phyloP scores from a whole-genome alignment of 768 basidiomycete species.

The Kwoniella sp. region DNA sequence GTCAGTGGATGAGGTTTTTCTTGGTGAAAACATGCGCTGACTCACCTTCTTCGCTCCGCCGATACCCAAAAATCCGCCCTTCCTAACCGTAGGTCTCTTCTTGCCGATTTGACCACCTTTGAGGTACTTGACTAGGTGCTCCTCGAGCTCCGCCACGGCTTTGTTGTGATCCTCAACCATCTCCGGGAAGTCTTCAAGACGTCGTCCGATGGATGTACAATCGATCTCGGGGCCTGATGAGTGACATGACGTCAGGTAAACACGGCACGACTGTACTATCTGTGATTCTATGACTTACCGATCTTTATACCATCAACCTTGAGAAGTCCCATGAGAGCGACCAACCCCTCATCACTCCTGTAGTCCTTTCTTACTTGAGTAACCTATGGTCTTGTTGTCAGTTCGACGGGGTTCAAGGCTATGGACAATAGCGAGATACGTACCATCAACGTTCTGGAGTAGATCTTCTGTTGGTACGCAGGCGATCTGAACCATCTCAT shows the following conservation, averaged over 20 bases:
- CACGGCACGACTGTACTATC: too few relatives aligned
- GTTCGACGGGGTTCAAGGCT: not conserved
- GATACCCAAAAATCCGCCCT: conserved; percentile 78
- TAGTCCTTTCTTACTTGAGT: conserved; percentile 75
- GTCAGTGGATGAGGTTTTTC: too few relatives aligned
- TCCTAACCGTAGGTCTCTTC: conserved; percentile 76
- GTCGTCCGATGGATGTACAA: conserved; percentile 60
- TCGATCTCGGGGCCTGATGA: conserved; percentile 49
- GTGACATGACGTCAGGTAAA: too few relatives aligned
- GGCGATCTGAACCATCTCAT: conserved; percentile 72
- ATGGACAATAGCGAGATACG: not conserved
- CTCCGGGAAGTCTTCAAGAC: conserved; percentile 83
- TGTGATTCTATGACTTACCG: conserved; percentile 40
- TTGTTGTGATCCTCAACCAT: conserved; percentile 82
- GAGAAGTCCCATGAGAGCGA: conserved; percentile 56
- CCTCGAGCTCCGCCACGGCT: conserved; percentile 90
- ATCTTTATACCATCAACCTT: conserved; percentile 57
- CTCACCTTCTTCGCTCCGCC: conserved; percentile 71
- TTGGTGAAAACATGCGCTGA: too few relatives aligned
- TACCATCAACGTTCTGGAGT: conserved; percentile 81
- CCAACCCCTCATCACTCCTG: conserved; percentile 82
- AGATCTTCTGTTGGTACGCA: conserved; percentile 80
- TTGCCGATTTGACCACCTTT: conserved; percentile 77
- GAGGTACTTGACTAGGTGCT: conserved; percentile 83
- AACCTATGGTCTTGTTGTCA: conserved; percentile 55